phyloP scores from a whole-genome alignment of 2,329 filamentous ascomycete species.

The Ambrosiella beaveri region DNA sequence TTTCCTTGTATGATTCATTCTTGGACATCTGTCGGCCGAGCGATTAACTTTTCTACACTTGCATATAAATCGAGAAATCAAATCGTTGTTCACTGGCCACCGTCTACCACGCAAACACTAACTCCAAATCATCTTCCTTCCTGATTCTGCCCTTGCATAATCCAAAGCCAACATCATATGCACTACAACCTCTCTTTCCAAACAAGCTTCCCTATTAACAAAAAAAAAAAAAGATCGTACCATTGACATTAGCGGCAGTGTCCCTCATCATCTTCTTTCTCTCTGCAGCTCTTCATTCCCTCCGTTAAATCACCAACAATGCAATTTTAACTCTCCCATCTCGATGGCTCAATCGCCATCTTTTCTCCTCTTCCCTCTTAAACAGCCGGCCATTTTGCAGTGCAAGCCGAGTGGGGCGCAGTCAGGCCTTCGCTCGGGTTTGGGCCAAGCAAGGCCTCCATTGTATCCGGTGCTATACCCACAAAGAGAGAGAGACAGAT shows the following conservation, averaged over 20 bases:
- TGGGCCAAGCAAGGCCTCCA: slow-evolving; percentile 3
- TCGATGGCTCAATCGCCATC: not conserved
- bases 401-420: slow-evolving; percentile 4
- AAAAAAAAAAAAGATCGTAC: not conserved
- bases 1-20: not conserved
- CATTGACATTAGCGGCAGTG: not conserved
- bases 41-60: no score
- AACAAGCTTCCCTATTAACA: not conserved
- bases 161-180: not conserved
- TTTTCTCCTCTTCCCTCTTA: not conserved
- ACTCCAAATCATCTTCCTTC: not conserved
- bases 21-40: not conserved
- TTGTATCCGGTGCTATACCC: not conserved
- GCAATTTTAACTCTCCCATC: not conserved
- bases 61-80: no score
- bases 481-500: not conserved
- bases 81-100: not conserved
- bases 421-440: not conserved
- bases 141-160: not conserved
- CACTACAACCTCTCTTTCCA: not conserved
- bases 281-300: not conserved
- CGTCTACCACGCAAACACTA: not conserved
- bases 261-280: not conserved
- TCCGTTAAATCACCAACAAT: no score
- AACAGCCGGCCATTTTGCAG: not conserved